Evolutionary conservation across 129 eudicot species (phyloP).

Genomic region (Apium graveolens): DNA sequence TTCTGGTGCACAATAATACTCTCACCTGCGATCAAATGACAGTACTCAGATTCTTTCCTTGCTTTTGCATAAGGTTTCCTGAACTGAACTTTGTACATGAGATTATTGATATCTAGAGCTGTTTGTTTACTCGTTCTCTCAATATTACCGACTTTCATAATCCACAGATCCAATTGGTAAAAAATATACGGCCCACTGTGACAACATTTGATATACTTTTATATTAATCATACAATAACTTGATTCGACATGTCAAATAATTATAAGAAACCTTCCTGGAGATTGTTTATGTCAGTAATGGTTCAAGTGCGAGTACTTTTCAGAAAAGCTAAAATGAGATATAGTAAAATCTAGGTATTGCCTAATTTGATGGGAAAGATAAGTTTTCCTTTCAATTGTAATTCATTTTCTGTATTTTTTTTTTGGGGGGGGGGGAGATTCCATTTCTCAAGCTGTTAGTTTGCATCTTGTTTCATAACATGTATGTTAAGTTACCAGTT

Average conservation of each 20-base stretch:
- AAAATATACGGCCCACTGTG: neutral
- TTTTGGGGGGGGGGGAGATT: no score
- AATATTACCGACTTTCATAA: neutral
- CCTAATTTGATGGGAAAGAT: neutral
- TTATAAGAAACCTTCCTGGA: neutral
- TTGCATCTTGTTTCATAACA: no score
- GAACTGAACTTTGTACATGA: neutral
- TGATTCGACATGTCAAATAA: neutral
- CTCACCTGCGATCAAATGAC: neutral
- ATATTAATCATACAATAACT: neutral
- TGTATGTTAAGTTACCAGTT: no score
- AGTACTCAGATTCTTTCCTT: slow-evolving; percentile 7
- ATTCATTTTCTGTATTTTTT: no score
- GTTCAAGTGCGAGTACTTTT: neutral
- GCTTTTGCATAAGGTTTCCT: slow-evolving; percentile 3
- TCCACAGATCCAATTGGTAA: neutral
- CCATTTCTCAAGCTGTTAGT: no score
- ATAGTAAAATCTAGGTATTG: neutral
- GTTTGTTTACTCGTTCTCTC: neutral
- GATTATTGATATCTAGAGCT: neutral
- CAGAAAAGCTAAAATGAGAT: neutral
- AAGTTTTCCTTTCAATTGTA: neutral
- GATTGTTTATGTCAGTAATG: neutral
- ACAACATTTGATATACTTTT: neutral
- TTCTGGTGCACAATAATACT: neutral